These are phyloP conservation scores for Sporobolomyces pararoseus DNA, from an alignment of 768 basidiomycete species.

Conservation along the genomic window DNA sequence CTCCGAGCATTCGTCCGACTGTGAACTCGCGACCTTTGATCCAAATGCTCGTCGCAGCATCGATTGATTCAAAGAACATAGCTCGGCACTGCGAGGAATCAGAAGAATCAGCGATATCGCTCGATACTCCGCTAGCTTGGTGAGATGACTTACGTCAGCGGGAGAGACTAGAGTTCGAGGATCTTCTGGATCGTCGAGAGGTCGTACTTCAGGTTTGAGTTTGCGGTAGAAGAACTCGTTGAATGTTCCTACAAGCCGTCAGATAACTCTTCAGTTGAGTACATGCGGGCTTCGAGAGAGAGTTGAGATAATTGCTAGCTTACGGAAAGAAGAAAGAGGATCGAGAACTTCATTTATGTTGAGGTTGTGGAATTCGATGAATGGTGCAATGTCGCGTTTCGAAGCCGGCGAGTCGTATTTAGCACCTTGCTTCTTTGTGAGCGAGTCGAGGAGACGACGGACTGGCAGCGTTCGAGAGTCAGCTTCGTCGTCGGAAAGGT, in stretches of 20 bases:
- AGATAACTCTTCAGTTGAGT: not conserved
- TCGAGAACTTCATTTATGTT: conserved; percentile 76
- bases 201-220: conserved; percentile 76
- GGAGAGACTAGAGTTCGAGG: conserved; percentile 73
- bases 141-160: conserved; percentile 58
- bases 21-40: conserved; percentile 96
- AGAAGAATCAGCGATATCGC: too few species aligned
- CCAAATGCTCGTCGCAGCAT: conserved; percentile 84
- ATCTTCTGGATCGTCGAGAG: conserved; percentile 67
- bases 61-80: conserved; percentile 83
- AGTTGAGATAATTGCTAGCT: conserved; percentile 46
- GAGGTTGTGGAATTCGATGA: conserved; percentile 85
- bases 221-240: conserved; percentile 68
- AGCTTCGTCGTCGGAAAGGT: not conserved
- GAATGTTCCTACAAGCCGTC: conserved; percentile 61
- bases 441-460: conserved; percentile 74
- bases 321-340: conserved; percentile 77
- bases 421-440: conserved; percentile 87
- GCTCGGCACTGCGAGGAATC: conserved; percentile 62
- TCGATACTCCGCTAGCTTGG: too few species aligned
- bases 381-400: conserved; percentile 73
- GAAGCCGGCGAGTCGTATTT: conserved; percentile 89
- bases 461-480: conserved; percentile 53
- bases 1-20: conserved; percentile 72
- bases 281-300: too few species aligned